A percentile compares a stretch with the other conserved stretches of the same genome.
phyloP scores from a whole-genome alignment of 1,284 basidiomycete species.

The Marasmius fiardii region DNA sequence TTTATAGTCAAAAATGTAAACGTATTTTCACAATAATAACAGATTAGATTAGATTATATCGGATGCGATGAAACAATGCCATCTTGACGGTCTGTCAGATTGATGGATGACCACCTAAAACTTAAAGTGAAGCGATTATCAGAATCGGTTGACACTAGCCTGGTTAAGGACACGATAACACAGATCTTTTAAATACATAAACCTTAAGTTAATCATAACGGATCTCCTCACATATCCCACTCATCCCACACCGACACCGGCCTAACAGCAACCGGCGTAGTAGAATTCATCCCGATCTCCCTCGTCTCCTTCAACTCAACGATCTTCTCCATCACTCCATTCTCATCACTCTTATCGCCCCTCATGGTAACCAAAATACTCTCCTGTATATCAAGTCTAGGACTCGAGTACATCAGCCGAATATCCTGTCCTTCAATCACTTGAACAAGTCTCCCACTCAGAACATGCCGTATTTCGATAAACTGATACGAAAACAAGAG shows the following conservation, averaged over 20 bases:
- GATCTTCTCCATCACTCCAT: slow-evolving; percentile 56
- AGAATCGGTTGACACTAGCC: no score
- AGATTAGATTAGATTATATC: no score
- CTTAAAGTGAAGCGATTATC: no score
- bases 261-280: slow-evolving; percentile 28
- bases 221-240: not conserved
- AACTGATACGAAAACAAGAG: slow-evolving; percentile 71
- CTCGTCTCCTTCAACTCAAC: slow-evolving; percentile 68
- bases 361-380: slow-evolving; percentile 59
- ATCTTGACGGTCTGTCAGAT: no score
- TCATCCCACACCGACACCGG: slow-evolving; percentile 1
- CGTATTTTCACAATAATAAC: no score
- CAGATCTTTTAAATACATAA: not conserved
- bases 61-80: no score
- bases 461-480: slow-evolving; percentile 64
- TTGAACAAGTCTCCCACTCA: slow-evolving; percentile 65
- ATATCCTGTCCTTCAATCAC: slow-evolving; percentile 70
- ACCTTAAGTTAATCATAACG: no score
- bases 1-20: no score
- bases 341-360: slow-evolving; percentile 49
- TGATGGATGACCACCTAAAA: no score
- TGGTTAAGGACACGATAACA: no score
- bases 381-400: slow-evolving; percentile 35
- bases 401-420: slow-evolving; percentile 51
- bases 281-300: slow-evolving; percentile 34